Evolutionary conservation across 768 basidiomycete species (phyloP), one percentile per base, ranked within the genome.

Genomic region (Psilocybe cyanescens): DNA sequence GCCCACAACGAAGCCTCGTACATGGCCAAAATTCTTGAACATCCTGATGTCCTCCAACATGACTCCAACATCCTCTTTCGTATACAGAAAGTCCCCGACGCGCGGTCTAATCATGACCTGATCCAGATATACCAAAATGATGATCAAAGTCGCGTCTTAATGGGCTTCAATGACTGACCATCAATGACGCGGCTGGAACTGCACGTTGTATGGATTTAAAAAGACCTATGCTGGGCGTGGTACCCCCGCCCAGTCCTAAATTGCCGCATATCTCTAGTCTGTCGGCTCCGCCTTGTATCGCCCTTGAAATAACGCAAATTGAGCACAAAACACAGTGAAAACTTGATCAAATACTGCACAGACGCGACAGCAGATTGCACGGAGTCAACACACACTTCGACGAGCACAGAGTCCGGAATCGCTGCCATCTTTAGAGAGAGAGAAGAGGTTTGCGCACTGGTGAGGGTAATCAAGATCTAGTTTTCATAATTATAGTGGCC

Each of bases 21-120:
- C 81, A 31, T 62, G 29, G 8, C 81, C 83, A 53, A 79, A 70
- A 29, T 79, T 72, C 66, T 85, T 90, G 75, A 91, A 89, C 16
- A 77, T 63, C 8, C 72, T 76, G 50, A 92, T 87, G 67, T 95
- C 94, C 68, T 88, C 86, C 33, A 86, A 67, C 88, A 95, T 95
- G 54, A 91, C 85, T 9, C 80, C 77, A 4, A 92, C 59, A 70
- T 95, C 94, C 7, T 75, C 73, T 8, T 82, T 72, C 2, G 87
- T 81, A 71, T 94, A 95, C 3, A 87, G 69, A 71, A 95, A 95
- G 71, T 93, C 91, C 0, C 94, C 94, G 3, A 81, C 77, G 30
- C 93, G 83, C 8, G 93, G 92, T 37, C 93, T 84, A 59, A 95
- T 79, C 91, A 95, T 93, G 24, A 80, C 83, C 93, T 93, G 65